Evolutionary conservation across 441 rosid genomes (phyloP), one percentile per base, ranked within the genome.

Genomic region (Populus hybrid): DNA sequence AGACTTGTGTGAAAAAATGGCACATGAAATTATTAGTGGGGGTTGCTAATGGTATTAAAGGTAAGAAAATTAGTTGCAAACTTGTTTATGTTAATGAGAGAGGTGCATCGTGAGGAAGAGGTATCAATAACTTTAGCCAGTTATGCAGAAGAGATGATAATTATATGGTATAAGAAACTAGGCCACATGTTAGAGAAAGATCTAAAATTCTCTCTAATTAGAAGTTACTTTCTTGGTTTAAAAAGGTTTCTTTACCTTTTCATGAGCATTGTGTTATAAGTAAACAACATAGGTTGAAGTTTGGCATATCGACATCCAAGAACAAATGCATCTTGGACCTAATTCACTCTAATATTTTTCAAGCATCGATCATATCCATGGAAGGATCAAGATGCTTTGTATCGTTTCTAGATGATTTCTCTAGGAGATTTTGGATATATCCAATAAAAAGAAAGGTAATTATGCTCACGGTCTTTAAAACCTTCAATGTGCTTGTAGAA

Each of bases 31-130:
- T 8, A 18, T 38, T 0, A 21, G 6, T 23, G n/a, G n/a, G 71
- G 71, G 5, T 10, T 50, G 4, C 11, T 76, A 50, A 2, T 50
- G 9, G 2, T 53, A 2, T 36, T 67, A 14, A 74, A 69, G 5
- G 75, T 3, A 38, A 46, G 50, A 32, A 79, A 79, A 70, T 28
- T 72, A 6, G 6, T 20, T 67, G 20, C 12, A 28, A 80, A 72
- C 12, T 38, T 75, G 4, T 71, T 71, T 57, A 80, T n/a, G 28
- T 34, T 71, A 20, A 32, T 34, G 3, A 59, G 63, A 75, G 71
- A 70, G 42, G 20, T 75, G 14, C 3, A 34, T 3, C 9, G 5
- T 2, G 63, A 80, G 5, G 64, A 0, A 38, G n/a, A 72, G 28
- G 71, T 68, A 66, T 64, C 64, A 7, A 30, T 71, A 59, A 28